phyloP scores from a whole-genome alignment of 1,139 yeast species.

The Groenewaldozyma auringiensis region DNA sequence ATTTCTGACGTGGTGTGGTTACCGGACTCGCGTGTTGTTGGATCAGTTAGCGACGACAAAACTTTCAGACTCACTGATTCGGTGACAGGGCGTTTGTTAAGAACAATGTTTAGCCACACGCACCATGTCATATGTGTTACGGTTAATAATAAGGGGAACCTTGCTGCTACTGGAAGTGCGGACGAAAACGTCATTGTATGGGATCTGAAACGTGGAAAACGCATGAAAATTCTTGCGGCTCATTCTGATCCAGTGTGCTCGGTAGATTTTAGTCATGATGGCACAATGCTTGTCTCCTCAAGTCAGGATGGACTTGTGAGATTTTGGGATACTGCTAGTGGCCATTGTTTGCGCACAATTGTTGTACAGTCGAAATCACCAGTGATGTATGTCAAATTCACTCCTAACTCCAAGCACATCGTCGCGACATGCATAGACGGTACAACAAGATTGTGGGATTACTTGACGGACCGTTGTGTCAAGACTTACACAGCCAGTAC shows the following conservation, averaged over 20 bases:
- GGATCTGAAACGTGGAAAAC: constrained; percentile 70
- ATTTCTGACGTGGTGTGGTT: constrained; percentile 68
- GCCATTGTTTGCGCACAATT: constrained; percentile 85
- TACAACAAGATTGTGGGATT: constrained; percentile 69
- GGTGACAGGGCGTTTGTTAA: constrained; percentile 24
- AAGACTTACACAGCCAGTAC: constrained; percentile 22
- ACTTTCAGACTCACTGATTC: constrained; percentile 72
- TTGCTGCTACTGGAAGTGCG: constrained; percentile 74
- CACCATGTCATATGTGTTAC: constrained; percentile 71
- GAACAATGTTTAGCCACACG: constrained; percentile 70
- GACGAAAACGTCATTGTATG: constrained; percentile 89
- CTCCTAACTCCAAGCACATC: constrained; percentile 78
- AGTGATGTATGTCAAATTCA: constrained; percentile 60
- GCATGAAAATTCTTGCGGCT: constrained; percentile 78
- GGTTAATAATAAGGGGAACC: constrained; percentile 68
- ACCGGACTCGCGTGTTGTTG: constrained; percentile 65
- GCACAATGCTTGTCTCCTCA: constrained; percentile 76
- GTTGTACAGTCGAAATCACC: constrained; percentile 50
- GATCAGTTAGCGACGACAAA: constrained; percentile 82
- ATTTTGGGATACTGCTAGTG: constrained; percentile 78
- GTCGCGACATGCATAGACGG: constrained; percentile 81
- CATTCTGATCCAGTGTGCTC: constrained; percentile 88
- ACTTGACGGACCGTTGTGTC: constrained; percentile 34
- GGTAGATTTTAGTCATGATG: constrained; percentile 67
- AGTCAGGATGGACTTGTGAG: constrained; percentile 87